Evolutionary conservation across 768 basidiomycete genomes (phyloP).

Genomic region (Termitomyces sp.): DNA sequence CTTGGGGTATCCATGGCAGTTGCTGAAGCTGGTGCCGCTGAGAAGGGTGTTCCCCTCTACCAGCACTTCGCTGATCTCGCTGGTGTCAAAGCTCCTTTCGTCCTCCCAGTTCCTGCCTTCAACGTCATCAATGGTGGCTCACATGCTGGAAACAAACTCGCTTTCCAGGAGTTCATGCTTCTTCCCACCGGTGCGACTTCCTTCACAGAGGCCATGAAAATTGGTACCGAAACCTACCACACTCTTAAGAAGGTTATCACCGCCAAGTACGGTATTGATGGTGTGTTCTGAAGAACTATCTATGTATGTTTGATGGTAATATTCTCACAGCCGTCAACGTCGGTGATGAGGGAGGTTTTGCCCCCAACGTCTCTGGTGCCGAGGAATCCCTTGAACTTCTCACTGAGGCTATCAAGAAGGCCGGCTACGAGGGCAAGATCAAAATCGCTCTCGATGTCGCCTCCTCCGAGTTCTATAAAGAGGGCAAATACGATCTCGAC

Average conservation of each 20-base stretch:
- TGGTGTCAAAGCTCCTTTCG: conserved; percentile 90
- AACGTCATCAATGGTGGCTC: conserved; percentile 99
- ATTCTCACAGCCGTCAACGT: conserved; percentile 83
- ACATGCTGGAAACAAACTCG: conserved; percentile 98
- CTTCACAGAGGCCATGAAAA: conserved; percentile 98
- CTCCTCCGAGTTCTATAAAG: conserved; percentile 99
- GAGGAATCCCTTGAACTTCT: conserved; percentile 97
- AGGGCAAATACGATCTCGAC: conserved; percentile 98
- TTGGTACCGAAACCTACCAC: conserved; percentile 97
- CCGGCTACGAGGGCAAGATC: conserved; percentile 97
- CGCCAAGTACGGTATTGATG: conserved; percentile 98
- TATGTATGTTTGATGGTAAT: conserved; percentile 11
- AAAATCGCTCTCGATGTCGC: conserved; percentile 98
- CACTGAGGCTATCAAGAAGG: conserved; percentile 94
- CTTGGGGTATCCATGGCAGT: conserved; percentile 98
- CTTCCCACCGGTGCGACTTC: conserved; percentile 88
- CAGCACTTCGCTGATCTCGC: conserved; percentile 95
- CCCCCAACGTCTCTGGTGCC: conserved; percentile 95
- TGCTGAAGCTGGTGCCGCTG: conserved; percentile 87
- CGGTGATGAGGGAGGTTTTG: conserved; percentile 99
- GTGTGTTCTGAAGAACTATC: conserved; percentile 34
- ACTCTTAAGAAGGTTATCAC: conserved; percentile 98
- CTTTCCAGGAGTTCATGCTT: conserved; percentile 99
- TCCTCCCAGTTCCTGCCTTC: conserved; percentile 91
- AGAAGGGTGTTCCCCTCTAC: conserved; percentile 95